Evolutionary conservation across 2,329 filamentous ascomycete species (phyloP).

Genomic region (Pleoardoris graminearum): DNA sequence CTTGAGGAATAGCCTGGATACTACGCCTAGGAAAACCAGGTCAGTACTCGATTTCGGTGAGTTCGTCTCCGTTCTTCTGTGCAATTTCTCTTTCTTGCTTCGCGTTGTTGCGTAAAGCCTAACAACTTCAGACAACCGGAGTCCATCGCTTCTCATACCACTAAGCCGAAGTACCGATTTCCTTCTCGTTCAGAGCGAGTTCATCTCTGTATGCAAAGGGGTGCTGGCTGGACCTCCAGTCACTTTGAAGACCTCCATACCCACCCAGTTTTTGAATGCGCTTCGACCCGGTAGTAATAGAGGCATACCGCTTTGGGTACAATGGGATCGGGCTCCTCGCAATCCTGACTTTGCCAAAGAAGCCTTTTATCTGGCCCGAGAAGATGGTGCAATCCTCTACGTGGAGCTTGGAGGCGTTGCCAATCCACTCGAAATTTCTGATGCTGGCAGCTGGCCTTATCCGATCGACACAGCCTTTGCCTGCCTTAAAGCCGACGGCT

Average conservation of each 20-base stretch:
- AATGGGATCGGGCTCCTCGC: conserved; percentile 80
- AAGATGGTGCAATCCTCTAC: conserved; percentile 80
- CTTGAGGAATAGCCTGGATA: conserved; percentile 47
- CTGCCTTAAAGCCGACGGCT: conserved; percentile 58
- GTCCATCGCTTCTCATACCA: conserved; percentile 48
- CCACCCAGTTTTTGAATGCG: conserved; percentile 47
- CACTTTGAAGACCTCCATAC: conserved; percentile 20
- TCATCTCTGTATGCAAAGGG: conserved; percentile 45
- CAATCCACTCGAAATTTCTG: conserved; percentile 45
- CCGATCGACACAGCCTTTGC: conserved; percentile 83
- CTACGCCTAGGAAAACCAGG: conserved; percentile 29
- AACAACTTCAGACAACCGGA: conserved; percentile 36
- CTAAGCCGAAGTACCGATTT: conserved; percentile 47
- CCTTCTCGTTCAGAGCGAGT: conserved; percentile 43
- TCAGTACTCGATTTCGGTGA: conserved; percentile 32
- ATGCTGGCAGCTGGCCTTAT: conserved; percentile 64
- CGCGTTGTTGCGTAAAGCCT: conserved; percentile 4
- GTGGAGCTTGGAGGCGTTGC: conserved; percentile 62
- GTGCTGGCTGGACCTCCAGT: conserved; percentile 47
- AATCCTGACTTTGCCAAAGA: conserved; percentile 64
- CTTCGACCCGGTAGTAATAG: conserved; percentile 46
- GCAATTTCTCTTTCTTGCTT: background rate
- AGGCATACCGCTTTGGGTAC: conserved; percentile 69
- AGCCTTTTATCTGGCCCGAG: conserved; percentile 81
- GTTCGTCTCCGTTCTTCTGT: conserved; percentile 7